Percentiles rank a stretch among this genome's conserved stretches.
phyloP scores from a whole-genome alignment of 2,329 filamentous ascomycete species.

The Cercospora citrullina region DNA sequence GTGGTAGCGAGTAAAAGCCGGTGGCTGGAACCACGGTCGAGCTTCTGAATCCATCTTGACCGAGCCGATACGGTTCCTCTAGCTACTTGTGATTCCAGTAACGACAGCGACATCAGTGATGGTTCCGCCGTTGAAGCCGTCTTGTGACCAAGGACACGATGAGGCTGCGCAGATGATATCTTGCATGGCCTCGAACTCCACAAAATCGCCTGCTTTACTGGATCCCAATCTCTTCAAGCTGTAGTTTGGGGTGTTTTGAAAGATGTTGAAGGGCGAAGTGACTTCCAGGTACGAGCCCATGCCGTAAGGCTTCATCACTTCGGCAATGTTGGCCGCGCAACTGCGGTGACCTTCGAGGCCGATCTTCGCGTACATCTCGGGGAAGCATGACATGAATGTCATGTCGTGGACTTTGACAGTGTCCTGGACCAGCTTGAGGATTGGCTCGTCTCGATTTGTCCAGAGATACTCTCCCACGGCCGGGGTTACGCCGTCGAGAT shows the following conservation, averaged over 20 bases:
- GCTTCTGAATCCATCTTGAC: neutral
- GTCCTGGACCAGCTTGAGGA: constrained; percentile 41
- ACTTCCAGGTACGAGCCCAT: constrained; percentile 40
- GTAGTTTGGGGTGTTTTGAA: constrained; percentile 36
- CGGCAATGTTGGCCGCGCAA: constrained; percentile 43
- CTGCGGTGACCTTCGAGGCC: constrained; percentile 40
- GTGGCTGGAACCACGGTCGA: constrained; percentile 13
- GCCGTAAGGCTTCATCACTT: constrained; percentile 41
- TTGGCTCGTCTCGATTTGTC: constrained; percentile 41
- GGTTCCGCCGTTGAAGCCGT: constrained; percentile 43
- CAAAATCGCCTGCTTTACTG: constrained; percentile 42
- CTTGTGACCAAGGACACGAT: constrained; percentile 43
- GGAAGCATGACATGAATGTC: constrained; percentile 44
- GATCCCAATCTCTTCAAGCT: constrained; percentile 41
- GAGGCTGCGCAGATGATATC: constrained; percentile 41
- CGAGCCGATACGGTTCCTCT: neutral
- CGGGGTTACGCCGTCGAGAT: constrained; percentile 39
- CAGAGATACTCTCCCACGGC: constrained; percentile 42
- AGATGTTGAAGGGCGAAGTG: constrained; percentile 42
- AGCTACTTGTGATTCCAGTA: constrained; percentile 25
- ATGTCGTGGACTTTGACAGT: constrained; percentile 45
- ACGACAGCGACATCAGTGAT: constrained; percentile 43
- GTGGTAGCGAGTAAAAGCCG: constrained; percentile 7
- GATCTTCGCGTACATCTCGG: constrained; percentile 40
- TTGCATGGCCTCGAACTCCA: constrained; percentile 43